Conservation (phyloP, 192 early-diverging fungal genomes). For the Coemansia sp. region DNA sequence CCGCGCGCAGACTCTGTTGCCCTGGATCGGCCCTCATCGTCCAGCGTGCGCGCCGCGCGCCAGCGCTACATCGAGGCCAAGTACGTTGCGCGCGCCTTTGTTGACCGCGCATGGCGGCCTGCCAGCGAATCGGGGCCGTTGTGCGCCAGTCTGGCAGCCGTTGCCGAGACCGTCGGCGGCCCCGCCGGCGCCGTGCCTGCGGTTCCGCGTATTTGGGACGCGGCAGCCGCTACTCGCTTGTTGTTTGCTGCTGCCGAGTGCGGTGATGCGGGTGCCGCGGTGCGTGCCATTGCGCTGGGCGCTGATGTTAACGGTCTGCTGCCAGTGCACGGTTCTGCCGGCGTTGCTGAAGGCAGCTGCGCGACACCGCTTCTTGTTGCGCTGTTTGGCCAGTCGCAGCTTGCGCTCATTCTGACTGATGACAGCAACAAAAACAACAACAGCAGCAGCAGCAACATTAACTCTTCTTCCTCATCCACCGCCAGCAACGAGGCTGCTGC, state of each 20-base stretch:
- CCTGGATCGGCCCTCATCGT: conserved; percentile 26
- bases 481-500: neutral
- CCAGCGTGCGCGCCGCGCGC: conserved; percentile 55
- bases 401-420: neutral
- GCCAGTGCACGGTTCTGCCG: neutral
- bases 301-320: conserved; percentile 61
- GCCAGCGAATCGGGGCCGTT: conserved; percentile 21
- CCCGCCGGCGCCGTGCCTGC: neutral
- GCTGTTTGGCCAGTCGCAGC: conserved; percentile 22
- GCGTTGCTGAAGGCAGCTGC: neutral
- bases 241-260: conserved; percentile 39
- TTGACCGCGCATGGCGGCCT: conserved; percentile 37
- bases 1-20: neutral
- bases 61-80: conserved; percentile 70
- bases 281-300: conserved; percentile 71
- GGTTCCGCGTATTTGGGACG: conserved; percentile 7
- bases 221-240: conserved; percentile 19
- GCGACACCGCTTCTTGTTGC: conserved; percentile 28
- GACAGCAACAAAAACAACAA: neutral
- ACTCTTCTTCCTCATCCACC: too few species aligned
- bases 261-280: conserved; percentile 56
- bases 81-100: conserved; percentile 59
- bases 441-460: too few species aligned
- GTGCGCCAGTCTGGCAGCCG: neutral
- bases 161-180: neutral